A percentile compares a stretch with the other conserved stretches of the same genome.
These are phyloP conservation scores for Paracoccidioides brasiliensis DNA, from an alignment of 2,329 filamentous ascomycete genomes.

Conservation along the genomic window DNA sequence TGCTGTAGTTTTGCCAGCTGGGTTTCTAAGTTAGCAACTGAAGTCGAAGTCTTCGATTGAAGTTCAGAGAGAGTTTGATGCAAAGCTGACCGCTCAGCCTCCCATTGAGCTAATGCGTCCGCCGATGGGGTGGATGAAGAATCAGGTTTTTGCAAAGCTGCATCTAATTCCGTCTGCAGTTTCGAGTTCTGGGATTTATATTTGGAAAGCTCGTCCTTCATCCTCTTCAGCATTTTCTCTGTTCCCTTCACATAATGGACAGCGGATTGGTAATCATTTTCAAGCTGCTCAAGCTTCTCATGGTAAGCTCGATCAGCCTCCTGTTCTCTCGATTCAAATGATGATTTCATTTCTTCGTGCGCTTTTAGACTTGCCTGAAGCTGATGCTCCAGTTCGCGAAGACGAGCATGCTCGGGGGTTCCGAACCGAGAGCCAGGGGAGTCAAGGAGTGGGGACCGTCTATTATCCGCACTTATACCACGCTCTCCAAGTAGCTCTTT, in stretches of 20 bases:
- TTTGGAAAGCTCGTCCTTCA: slow-evolving; percentile 91
- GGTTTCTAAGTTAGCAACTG: slow-evolving; percentile 55
- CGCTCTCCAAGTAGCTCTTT: slow-evolving; percentile 87
- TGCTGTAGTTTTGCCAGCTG: slow-evolving; percentile 55
- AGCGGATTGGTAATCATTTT: slow-evolving; percentile 94
- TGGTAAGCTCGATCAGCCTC: slow-evolving; percentile 82
- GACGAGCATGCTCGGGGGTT: slow-evolving; percentile 63
- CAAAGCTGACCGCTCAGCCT: slow-evolving; percentile 56
- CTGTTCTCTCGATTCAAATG: slow-evolving; percentile 65
- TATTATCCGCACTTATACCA: slow-evolving; percentile 60
- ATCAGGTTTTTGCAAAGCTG: slow-evolving; percentile 44
- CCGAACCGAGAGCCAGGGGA: slow-evolving; percentile 63
- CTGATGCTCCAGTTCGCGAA: slow-evolving; percentile 80
- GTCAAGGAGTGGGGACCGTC: slow-evolving; percentile 58
- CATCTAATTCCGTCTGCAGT: slow-evolving; percentile 68
- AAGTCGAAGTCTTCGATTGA: slow-evolving; percentile 54
- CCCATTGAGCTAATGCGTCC: slow-evolving; percentile 51
- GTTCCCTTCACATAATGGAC: slow-evolving; percentile 97
- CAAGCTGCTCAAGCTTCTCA: slow-evolving; percentile 83
- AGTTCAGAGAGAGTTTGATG: slow-evolving; percentile 55
- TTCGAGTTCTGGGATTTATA: slow-evolving; percentile 79
- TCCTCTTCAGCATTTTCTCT: slow-evolving; percentile 97
- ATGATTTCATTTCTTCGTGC: slow-evolving; percentile 72
- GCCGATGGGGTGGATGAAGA: slow-evolving; percentile 24
- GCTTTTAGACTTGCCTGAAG: slow-evolving; percentile 62